Evolutionary conservation across 2,329 filamentous ascomycete species (phyloP), one percentile per base, ranked within the genome.

Genomic region (Intubia oerlemansii): DNA sequence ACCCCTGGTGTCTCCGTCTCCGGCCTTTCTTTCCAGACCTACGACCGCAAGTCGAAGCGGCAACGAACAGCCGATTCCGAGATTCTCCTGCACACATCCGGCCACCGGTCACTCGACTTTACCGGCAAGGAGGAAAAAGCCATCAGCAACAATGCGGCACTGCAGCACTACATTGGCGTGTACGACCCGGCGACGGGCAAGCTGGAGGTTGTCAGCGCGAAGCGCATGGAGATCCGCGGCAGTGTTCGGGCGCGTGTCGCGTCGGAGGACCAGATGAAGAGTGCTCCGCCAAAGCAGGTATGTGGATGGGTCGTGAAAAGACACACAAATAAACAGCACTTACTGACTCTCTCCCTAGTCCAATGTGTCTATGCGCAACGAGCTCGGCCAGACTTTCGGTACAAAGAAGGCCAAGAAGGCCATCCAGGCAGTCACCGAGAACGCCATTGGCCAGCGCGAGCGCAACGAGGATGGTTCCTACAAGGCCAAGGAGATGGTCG

Each of bases 391-490:
- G 41, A 69, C 74, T 18, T 90, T 90, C 42, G 80, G 80, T 46
- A 85, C 78, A 16, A 82, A 79, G 55, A 85, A 84, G 51, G 75
- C 79, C 14, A 76, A 72, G 57, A 85, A 84, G 52, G 74, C 68
- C 1, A 68, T 88, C 39, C 58, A 62, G 17, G 64, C 71, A 32
- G 59, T 65, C 37, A 68, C 69, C 3, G 61, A 77, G 41, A 82
- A 84, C 43, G 74, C 75, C 12, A 80, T 85, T 20, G 32, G 35
- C 17, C 31, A 17, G 8, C 34, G 37, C 39, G 52, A 50, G 24
- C 49, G 56, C 24, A 45, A 47, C 42, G 44, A 49, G 20, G 62
- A 65, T 35, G 52, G 61, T 21, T 58, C 64, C 32, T 38, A 25
- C 25, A 24, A 33, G 10, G 20, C 31, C 4, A 31, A 29, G 27